Conservation (phyloP, 495 filamentous ascomycete genomes). For the Podospora australis region DNA sequence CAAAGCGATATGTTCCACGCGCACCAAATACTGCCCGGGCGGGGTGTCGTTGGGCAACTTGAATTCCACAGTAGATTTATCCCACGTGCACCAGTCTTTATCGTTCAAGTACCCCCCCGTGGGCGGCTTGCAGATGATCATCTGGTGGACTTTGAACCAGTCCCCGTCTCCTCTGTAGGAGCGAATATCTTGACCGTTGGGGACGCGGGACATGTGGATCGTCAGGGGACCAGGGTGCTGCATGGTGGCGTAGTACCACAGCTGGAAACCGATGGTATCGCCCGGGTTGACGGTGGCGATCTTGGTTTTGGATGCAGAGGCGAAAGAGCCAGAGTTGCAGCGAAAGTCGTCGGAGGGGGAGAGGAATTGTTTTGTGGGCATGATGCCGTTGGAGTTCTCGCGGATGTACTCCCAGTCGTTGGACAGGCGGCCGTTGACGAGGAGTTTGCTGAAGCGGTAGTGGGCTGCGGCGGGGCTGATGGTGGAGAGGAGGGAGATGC, state of each 20-base stretch:
- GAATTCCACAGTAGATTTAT: slow-evolving; percentile 25
- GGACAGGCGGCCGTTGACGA: slow-evolving; percentile 11
- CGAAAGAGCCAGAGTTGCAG: slow-evolving; percentile 21
- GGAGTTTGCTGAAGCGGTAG: slow-evolving; percentile 14
- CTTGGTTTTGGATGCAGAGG: slow-evolving; percentile 13
- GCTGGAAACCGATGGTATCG: slow-evolving; percentile 28
- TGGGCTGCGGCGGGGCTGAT: slow-evolving; percentile 6
- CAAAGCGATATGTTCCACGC: slow-evolving; percentile 45
- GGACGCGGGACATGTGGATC: slow-evolving; percentile 34
- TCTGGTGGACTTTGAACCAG: slow-evolving; percentile 39
- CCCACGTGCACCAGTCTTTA: slow-evolving; percentile 25
- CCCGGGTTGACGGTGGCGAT: slow-evolving; percentile 12
- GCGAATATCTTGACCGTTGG: slow-evolving; percentile 19
- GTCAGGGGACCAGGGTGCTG: slow-evolving; percentile 26
- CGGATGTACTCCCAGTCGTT: slow-evolving; percentile 16
- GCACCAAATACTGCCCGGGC: slow-evolving; percentile 41
- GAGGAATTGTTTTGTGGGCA: slow-evolving; percentile 22
- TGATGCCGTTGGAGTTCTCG: slow-evolving; percentile 14
- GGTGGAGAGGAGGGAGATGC: slow-evolving; percentile 9
- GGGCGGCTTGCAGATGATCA: slow-evolving; percentile 18
- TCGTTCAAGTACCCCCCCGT: slow-evolving; percentile 5
- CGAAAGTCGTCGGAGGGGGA: slow-evolving; percentile 26
- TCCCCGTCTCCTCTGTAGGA: slow-evolving; percentile 28
- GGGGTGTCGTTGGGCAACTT: slow-evolving; percentile 35
- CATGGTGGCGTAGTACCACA: slow-evolving; percentile 22